Base-by-base conservation (phyloP, 768 basidiomycete species). In the Suillus decipiens region DNA sequence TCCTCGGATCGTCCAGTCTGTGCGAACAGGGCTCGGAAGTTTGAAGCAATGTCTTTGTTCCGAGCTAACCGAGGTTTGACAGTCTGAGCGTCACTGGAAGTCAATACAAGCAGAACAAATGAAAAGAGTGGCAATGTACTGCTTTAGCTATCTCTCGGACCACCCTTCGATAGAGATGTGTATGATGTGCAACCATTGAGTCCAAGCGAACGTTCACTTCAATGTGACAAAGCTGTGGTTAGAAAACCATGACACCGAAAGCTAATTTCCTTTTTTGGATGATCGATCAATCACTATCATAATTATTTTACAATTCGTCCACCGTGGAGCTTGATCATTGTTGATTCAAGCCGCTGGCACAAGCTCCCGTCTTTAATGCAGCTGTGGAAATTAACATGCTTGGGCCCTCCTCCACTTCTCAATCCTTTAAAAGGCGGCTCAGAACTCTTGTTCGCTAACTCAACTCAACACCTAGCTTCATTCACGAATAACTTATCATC, bases 21-120 rank as follows among this genome's bases (percentile, higher is more conserved):
- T 66, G 86, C 84, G 37, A 86, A 81, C 57, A 90, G 70, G 5
- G 77, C 67, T 31, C 90, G 88, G 64, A 90, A 80, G 67, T 79
- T 82, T 39, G 79, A 70, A 1, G 80, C 71, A 37, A 92, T 79
- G 10, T 71, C 71, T 50, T 69, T 73, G 73, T 80, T 81, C 61
- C 82, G 68, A 7, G 72, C 70, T 24, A 73, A 63, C n/a, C 75
- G 74, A 4, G 79, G 73, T 53, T 67, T 66, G 33, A 75, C 73
- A 45, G 80, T 80, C 83, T 84, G 59, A 48, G 3, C 12, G 56
- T 19, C 61, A 54, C 50, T 28, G 31, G 47, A 53, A 54, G 39
- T 15, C 51, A 48, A 9, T 12, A 41, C 56, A 37, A 19, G 39
- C n/a, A 60, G 8, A 65, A 65, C 61, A 62, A 57, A 3, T 33